A percentile compares a stretch with the other conserved stretches of the same genome.
Conservation (phyloP, 2,329 filamentous ascomycete species). For the Penicillium palitans region DNA sequence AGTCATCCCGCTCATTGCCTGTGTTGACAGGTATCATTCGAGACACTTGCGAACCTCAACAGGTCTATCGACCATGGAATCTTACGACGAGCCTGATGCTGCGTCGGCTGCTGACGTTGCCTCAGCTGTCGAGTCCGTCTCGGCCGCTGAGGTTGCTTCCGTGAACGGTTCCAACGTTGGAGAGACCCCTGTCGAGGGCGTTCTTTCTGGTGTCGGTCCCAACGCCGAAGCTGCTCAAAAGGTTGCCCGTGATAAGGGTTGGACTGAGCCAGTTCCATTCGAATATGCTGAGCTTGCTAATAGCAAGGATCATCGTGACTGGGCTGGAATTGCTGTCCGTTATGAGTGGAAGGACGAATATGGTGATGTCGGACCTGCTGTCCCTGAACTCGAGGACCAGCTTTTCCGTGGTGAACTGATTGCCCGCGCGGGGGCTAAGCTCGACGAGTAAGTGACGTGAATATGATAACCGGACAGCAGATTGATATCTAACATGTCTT, state of each 20-base stretch:
- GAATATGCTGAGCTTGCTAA: slow-evolving; percentile 38
- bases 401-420: slow-evolving; percentile 66
- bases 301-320: slow-evolving; percentile 37
- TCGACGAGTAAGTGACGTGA: slow-evolving; percentile 56
- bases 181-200: neutral
- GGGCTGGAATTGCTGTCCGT: slow-evolving; percentile 60
- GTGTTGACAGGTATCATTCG: neutral
- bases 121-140: neutral
- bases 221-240: slow-evolving; percentile 20
- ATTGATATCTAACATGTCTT: neutral
- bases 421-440: slow-evolving; percentile 59
- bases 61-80: neutral
- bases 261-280: slow-evolving; percentile 40
- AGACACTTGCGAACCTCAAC: neutral
- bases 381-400: slow-evolving; percentile 68
- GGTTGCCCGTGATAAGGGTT: slow-evolving; percentile 41
- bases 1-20: neutral
- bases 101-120: neutral
- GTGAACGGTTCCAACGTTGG: neutral
- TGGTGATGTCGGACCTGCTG: slow-evolving; percentile 77
- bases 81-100: neutral
- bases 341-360: slow-evolving; percentile 86
- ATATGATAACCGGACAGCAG: too few species aligned
- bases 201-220: slow-evolving; percentile 5
- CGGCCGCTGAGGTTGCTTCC: neutral